Evolutionary conservation across 108 stramenopile genomes (phyloP), one percentile per base, ranked within the genome.

Genomic region (Cyclotella choctawhatcheeana): DNA sequence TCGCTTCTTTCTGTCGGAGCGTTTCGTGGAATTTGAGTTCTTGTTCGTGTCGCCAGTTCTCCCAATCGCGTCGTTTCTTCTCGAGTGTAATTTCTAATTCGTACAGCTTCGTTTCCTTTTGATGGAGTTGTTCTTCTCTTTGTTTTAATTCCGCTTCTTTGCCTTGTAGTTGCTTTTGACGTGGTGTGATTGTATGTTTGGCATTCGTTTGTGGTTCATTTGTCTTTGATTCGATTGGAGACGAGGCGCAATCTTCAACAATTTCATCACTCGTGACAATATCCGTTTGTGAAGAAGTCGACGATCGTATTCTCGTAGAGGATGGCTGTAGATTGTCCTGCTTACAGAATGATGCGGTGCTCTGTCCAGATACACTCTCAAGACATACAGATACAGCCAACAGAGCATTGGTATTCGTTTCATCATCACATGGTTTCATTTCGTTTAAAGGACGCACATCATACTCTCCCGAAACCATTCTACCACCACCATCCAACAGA

Each of bases 1-100:
- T 80, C 5, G 59, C 55, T 58, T 81, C 80, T 64, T 81, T 76
- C 26, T 52, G 53, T n/a, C 80, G 74, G 52, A 81, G 69, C 37
- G 64, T 76, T 31, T 81, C 76, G 22, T 81, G 80, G 64, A 62
- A 76, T 37, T 70, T 71, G n/a, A 76, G 8, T 44, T 76, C 75
- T 64, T 81, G 63, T 52, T 69, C 47, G 13, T 69, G 70, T 33
- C 74, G 59, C 74, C 69, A 76, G 26, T 81, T 45, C 44, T 81
- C 79, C 79, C 79, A 81, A 64, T 76, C 74, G 4, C 25, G 50
- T 5, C 74, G 67, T 44, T 75, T 64, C 61, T 70, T 75, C 35
- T 81, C 70, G 22, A 81, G 51, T 6, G 66, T 37, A 7, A 64
- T 22, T 10, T 32, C 26, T 10, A 56, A 70, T 22, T 66, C 69